Conservation (phyloP, 1,284 basidiomycete genomes). For the Xerocomus minutiporus region DNA sequence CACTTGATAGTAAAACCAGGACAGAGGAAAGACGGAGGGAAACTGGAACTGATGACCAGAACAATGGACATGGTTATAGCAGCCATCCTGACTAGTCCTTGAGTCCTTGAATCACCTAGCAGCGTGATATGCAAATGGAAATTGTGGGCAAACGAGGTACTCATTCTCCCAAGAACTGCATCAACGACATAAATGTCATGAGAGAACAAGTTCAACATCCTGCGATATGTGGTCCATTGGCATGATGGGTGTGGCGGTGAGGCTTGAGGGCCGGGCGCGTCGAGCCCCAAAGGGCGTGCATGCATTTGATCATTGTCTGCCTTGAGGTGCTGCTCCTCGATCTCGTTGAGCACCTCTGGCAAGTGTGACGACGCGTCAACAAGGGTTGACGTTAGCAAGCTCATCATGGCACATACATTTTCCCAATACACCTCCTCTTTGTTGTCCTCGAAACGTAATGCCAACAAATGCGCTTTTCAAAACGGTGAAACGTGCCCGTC, state of each 20-base stretch:
- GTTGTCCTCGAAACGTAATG: conserved; percentile 46
- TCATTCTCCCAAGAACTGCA: conserved; percentile 66
- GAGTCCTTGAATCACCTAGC: conserved; percentile 49
- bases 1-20: conserved; percentile 70
- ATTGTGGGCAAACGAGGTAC: conserved; percentile 5
- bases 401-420: conserved; percentile 69
- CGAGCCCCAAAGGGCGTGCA: conserved; percentile 8
- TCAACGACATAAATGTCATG: conserved; percentile 93
- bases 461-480: conserved; percentile 21
- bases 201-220: conserved; percentile 85
- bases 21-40: conserved; percentile 66
- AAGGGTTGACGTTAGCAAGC: conserved; percentile 59
- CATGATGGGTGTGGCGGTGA: conserved; percentile 4
- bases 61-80: conserved; percentile 69
- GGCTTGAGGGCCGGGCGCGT: conserved; percentile 10
- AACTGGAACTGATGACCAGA: conserved; percentile 58
- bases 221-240: conserved; percentile 26
- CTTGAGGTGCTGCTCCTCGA: conserved; percentile 35
- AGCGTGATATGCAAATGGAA: neutral
- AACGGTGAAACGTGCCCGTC: conserved; percentile 34
- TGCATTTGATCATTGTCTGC: conserved; percentile 6
- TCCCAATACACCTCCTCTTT: conserved; percentile 74
- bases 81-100: conserved; percentile 60
- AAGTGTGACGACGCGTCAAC: conserved; percentile 59
- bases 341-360: conserved; percentile 54